Base-by-base conservation (phyloP, 176 grass and related monocot genomes). In the Aegilops longissima region DNA sequence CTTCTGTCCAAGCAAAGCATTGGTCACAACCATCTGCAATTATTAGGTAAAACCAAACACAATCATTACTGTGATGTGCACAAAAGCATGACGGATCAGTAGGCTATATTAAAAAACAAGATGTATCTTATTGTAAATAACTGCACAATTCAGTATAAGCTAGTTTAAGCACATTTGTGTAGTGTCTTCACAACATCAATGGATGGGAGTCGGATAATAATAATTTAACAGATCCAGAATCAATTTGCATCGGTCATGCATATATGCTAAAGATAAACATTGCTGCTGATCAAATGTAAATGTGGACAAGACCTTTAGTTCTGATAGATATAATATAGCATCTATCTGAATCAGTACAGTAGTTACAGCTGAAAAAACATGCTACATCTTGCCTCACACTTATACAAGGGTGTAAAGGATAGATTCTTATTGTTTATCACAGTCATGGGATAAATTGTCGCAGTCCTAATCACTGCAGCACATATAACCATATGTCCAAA, bases 21-120 rank as follows among this genome's bases (percentile, higher is more conserved):
- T 76, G 47, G 89, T 91, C 52, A 91, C 70, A 66, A 91, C 82
- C 90, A 91, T 91, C 90, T 88, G 90, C 64, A 85, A 61, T 18
- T 68, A 66, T 65, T 8, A 65, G 66, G 31, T 76, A 51, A 70
- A 85, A 64, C 9, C 29, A 25, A 71, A 70, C 8, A 68, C 20
- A 82, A 64, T 62, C 47, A 23, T 81, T 75, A 73, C 18, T 49
- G 20, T 36, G 2, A 4, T 23, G 68, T 66, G 9, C 24, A 64
- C 38, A 70, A 77, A 77, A 82, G 72, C 23, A 74, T 81, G 54
- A 12, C 5, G 2, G 47, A 51, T 47, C 59, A 51, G 29, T 54
- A 51, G 52, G 18, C 31, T 78, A 36, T 61, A 59, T 58, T n/a
- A 78, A 78, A 78, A 78, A 31, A 78, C 3, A 69, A 69, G 24